Evolutionary conservation across 441 rosid species (phyloP), one percentile per base, ranked within the genome.

Genomic region (Metrosideros polymorpha): DNA sequence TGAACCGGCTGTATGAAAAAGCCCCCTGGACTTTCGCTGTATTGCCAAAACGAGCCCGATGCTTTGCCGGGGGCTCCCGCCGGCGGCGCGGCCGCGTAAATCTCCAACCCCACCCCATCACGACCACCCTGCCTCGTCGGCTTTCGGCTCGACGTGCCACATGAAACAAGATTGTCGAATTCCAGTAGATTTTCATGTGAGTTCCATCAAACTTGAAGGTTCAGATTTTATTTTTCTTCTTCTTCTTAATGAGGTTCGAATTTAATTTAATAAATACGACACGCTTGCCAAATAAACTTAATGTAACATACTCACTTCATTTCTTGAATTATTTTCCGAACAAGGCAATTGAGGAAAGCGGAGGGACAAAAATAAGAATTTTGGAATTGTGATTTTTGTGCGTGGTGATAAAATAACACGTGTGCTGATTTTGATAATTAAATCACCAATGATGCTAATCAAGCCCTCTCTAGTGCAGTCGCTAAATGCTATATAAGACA

Each of bases 251-350:
- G 4, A 13, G 32, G 9, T n/a, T 6, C 4, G 9, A 9, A 57
- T n/a, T 49, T 1, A 12, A 49, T 12, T 14, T 49, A 15, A 13
- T 49, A 49, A 12, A 12, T 49, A 49, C 13, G 25, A 63, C 24
- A 4, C 2, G 0, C 9, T 32, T 5, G 0, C 0, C 7, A 0
- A 5, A 30, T 63, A 8, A 17, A n/a, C n/a, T n/a, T n/a, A n/a
- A n/a, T n/a, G n/a, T n/a, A n/a, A n/a, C n/a, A n/a, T n/a, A n/a
- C n/a, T n/a, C n/a, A n/a, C n/a, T n/a, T n/a, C n/a, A n/a, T n/a
- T n/a, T n/a, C n/a, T n/a, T n/a, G n/a, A n/a, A n/a, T n/a, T n/a
- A n/a, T n/a, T 50, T 50, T 50, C 18, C 17, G 7, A 18, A 18
- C 24, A 17, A 52, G 54, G 54, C 18, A 52, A 52, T 6, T 8